Conservation (phyloP, 1,284 basidiomycete genomes). For the Cerrena zonata region DNA sequence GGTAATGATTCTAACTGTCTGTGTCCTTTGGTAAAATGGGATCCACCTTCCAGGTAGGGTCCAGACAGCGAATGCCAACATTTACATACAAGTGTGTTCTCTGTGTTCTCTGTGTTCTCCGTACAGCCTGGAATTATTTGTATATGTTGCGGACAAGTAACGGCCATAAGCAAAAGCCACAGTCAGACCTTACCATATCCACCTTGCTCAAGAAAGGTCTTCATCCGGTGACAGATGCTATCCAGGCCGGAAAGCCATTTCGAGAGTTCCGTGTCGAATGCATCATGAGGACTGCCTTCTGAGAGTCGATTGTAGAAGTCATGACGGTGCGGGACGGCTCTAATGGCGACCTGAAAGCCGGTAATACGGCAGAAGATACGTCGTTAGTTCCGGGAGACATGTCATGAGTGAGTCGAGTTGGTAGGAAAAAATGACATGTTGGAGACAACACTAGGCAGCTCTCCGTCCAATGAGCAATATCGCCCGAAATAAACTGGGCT, state of each 20-base stretch:
- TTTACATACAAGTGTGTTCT: too few relatives aligned
- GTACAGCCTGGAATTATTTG: too few relatives aligned
- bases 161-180: neutral
- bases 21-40: too few relatives aligned
- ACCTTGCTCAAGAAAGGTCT: slow-evolving; percentile 61
- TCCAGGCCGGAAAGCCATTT: slow-evolving; percentile 81
- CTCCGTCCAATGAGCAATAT: too few relatives aligned
- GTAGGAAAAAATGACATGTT: neutral
- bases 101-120: too few relatives aligned
- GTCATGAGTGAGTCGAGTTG: slow-evolving; percentile 2
- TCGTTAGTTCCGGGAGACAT: neutral
- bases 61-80: too few relatives aligned
- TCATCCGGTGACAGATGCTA: slow-evolving; percentile 61
- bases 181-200: slow-evolving; percentile 57
- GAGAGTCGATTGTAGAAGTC: slow-evolving; percentile 83
- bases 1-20: too few relatives aligned
- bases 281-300: slow-evolving; percentile 74
- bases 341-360: slow-evolving; percentile 77
- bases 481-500: too few relatives aligned
- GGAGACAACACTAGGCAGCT: too few relatives aligned
- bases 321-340: slow-evolving; percentile 81
- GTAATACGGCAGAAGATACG: neutral
- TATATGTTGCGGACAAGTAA: neutral
- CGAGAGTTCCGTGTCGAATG: slow-evolving; percentile 68
- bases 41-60: too few relatives aligned